Evolutionary conservation across 2,329 filamentous ascomycete species (phyloP).

Genomic region (Colletotrichum viniferum): DNA sequence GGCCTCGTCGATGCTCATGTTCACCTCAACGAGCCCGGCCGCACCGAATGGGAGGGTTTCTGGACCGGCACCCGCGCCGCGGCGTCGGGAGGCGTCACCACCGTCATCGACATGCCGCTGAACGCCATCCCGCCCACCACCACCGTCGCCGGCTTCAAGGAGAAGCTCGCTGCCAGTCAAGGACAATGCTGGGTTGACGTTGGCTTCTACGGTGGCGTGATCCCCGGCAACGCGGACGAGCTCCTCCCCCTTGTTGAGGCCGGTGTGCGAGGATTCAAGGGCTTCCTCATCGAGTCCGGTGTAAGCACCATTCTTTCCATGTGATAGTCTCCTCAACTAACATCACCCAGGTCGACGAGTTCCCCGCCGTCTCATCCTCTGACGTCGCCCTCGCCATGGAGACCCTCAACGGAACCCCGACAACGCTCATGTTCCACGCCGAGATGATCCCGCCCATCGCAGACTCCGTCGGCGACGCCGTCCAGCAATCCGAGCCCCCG

Average conservation of each 20-base stretch:
- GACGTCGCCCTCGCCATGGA: slow-evolving; percentile 84
- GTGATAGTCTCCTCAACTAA: slow-evolving; percentile 3
- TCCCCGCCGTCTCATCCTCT: slow-evolving; percentile 81
- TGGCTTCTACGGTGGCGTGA: slow-evolving; percentile 95
- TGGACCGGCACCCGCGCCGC: slow-evolving; percentile 92
- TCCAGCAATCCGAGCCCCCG: slow-evolving; percentile 72
- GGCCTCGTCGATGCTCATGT: slow-evolving; percentile 97
- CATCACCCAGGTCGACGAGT: slow-evolving; percentile 81
- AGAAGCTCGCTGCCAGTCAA: slow-evolving; percentile 82
- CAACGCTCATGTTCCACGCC: slow-evolving; percentile 98
- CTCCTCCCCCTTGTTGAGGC: slow-evolving; percentile 80
- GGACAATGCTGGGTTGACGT: slow-evolving; percentile 98
- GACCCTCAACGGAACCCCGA: slow-evolving; percentile 79
- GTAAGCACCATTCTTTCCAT: slow-evolving; percentile 53
- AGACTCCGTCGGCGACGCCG: slow-evolving; percentile 78
- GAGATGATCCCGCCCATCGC: slow-evolving; percentile 95
- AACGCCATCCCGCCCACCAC: slow-evolving; percentile 98
- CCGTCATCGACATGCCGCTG: slow-evolving; percentile 95
- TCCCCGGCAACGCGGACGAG: slow-evolving; percentile 85
- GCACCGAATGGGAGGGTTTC: slow-evolving; percentile 99
- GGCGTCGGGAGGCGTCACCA: slow-evolving; percentile 94
- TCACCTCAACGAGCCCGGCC: slow-evolving; percentile 94
- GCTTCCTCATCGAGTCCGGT: slow-evolving; percentile 95
- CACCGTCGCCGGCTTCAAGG: slow-evolving; percentile 78
- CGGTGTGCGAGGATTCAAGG: slow-evolving; percentile 95